Percentiles rank a stretch among this genome's conserved stretches.
Conservation (phyloP, 192 early-diverging fungal genomes). For the Chytriomyces confervae region DNA sequence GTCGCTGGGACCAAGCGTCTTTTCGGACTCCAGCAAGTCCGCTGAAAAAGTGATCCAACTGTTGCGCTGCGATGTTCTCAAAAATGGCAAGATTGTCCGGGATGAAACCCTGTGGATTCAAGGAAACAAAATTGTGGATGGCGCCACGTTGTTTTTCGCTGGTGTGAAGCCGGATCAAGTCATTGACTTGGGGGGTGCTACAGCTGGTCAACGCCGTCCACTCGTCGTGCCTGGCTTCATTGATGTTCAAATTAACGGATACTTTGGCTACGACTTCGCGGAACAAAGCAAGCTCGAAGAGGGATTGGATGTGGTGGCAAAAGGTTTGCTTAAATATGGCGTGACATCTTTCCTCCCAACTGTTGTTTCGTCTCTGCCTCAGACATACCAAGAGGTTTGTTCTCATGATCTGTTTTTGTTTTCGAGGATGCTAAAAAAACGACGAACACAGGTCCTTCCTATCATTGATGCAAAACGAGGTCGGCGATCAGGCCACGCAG, state of each 20-base stretch:
- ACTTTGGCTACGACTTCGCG: slow-evolving; percentile 58
- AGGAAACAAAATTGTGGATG: slow-evolving; percentile 65
- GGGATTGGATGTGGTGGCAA: slow-evolving; percentile 70
- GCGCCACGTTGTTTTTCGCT: background rate
- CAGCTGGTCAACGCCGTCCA: slow-evolving; percentile 1
- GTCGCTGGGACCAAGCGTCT: no score
- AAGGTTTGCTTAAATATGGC: slow-evolving; percentile 75
- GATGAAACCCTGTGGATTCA: slow-evolving; percentile 76
- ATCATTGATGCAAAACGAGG: slow-evolving; percentile 3
- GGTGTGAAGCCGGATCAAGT: slow-evolving; percentile 13
- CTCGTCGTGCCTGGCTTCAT: slow-evolving; percentile 81
- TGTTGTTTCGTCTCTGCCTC: slow-evolving; percentile 67
- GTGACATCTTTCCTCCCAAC: slow-evolving; percentile 84
- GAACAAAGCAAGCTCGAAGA: slow-evolving; percentile 64
- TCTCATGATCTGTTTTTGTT: background rate
- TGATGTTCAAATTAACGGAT: slow-evolving; percentile 82
- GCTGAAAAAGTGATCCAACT: slow-evolving; percentile 63
- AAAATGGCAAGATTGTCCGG: slow-evolving; percentile 72
- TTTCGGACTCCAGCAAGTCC: no score
- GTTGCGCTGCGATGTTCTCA: slow-evolving; percentile 74
- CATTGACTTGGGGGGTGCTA: slow-evolving; percentile 16
- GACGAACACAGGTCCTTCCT: background rate
- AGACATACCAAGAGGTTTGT: slow-evolving; percentile 11
- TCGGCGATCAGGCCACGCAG: background rate
- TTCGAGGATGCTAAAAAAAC: background rate